These are phyloP conservation scores for Aspergillus flavus DNA, from an alignment of 2,329 filamentous ascomycete species.

Conservation along the genomic window DNA sequence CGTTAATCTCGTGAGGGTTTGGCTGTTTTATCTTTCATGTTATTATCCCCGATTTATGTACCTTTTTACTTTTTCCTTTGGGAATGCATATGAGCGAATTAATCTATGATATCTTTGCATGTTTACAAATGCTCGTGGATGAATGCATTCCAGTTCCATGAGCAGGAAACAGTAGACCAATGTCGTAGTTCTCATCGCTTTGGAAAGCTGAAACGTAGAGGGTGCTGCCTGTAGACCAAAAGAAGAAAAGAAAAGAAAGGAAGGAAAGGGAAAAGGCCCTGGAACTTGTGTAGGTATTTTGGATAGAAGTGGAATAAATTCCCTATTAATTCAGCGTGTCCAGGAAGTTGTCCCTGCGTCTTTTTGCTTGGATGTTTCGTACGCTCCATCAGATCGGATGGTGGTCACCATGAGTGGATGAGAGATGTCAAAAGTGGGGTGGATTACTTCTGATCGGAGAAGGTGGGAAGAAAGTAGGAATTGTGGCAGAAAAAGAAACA, in stretches of 20 bases:
- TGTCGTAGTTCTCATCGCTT: background rate
- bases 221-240: background rate
- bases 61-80: slow-evolving; percentile 12
- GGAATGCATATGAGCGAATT: slow-evolving; percentile 28
- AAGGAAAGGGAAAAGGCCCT: too few species aligned
- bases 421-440: background rate
- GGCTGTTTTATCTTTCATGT: slow-evolving; percentile 7
- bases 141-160: background rate
- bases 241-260: too few species aligned
- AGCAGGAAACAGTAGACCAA: background rate
- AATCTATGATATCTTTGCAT: slow-evolving; percentile 24
- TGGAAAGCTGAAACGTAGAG: background rate
- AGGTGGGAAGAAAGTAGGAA: background rate
- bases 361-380: background rate
- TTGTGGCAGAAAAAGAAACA: background rate
- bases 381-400: background rate
- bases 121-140: slow-evolving; percentile 27
- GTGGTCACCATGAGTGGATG: background rate
- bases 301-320: background rate
- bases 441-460: background rate
- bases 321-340: background rate
- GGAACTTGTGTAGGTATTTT: background rate
- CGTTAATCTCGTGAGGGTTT: background rate
- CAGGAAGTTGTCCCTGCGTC: background rate
- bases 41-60: slow-evolving; percentile 13